Conservation (phyloP, 495 filamentous ascomycete genomes). For the Aspergillus bridgeri region DNA sequence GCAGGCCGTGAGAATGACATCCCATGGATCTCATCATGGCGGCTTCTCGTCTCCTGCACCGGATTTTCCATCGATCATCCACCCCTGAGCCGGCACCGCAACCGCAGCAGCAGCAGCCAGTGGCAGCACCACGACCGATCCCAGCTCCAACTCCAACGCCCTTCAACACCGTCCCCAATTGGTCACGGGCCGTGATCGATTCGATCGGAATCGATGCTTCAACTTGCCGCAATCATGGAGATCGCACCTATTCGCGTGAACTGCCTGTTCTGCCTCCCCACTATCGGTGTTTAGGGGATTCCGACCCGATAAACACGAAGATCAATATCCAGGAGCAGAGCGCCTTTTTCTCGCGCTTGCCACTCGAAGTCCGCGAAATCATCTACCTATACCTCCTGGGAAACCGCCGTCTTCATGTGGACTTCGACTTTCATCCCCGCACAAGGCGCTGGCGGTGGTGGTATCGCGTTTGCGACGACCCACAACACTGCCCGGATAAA, state of each 20-base stretch:
- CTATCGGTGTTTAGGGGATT: background rate
- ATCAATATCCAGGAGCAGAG: constrained; percentile 7
- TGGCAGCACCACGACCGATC: background rate
- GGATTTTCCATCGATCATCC: constrained; percentile 3
- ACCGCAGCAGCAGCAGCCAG: background rate
- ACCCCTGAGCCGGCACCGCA: background rate
- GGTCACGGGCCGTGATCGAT: constrained; percentile 8
- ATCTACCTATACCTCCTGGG: constrained; percentile 11
- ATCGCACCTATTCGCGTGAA: background rate
- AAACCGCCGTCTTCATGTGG: constrained; percentile 8
- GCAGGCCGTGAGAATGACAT: background rate
- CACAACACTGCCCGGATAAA: constrained; percentile 3
- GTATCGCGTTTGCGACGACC: constrained; percentile 14
- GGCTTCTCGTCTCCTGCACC: background rate
- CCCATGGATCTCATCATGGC: constrained; percentile 2
- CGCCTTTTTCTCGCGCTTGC: constrained; percentile 9
- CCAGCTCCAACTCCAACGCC: background rate
- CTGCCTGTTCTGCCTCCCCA: constrained; percentile 7
- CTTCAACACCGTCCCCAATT: constrained; percentile 7
- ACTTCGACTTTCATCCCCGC: constrained; percentile 7
- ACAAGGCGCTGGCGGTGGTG: constrained; percentile 10
- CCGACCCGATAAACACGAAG: background rate
- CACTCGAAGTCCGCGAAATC: constrained; percentile 9
- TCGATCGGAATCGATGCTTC: constrained; percentile 6
- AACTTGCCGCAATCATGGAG: constrained; percentile 4